Base-by-base conservation (phyloP, 257 asterid genomes). In the Gentiana macrophylla region DNA sequence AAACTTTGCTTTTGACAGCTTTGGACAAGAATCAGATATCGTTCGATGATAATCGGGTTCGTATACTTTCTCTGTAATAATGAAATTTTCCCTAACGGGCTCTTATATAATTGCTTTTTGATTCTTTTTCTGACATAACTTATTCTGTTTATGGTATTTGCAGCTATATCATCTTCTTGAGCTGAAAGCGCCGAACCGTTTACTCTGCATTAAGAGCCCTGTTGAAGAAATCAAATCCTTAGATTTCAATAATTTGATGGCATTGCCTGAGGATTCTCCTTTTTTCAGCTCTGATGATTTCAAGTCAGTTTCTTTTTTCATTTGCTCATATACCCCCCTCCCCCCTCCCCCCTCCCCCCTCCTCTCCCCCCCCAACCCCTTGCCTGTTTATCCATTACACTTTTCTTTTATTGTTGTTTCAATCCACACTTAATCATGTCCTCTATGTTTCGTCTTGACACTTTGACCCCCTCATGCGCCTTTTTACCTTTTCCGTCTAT, bases 91-190 rank as follows among this genome's bases (percentile, higher is more conserved):
- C 12, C n/a, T 1, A 8, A 6, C 34, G 35, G 32, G 41, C 3
- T 9, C 35, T 37, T 12, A 50, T 50, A 1, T n/a, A 7, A 33
- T 2, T 13, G 15, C 15, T 8, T 53, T 52, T 0, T 10, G 11
- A 9, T n/a, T n/a, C 32, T 24, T 34, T 56, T 46, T 13, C 32
- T 58, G 50, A 33, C 10, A 51, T 41, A 13, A 11, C 32, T 32
- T n/a, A 15, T 2, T 63, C n/a, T 67, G 12, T 37, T 57, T 59
- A 24, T 65, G 68, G 8, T 54, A 46, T 2, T 9, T 44, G 69
- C 95, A 92, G 98, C 71, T 92, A 50, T 70, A 70, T 62, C 91
- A 70, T 75, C 86, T 92, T 44, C 73, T 83, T 92, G 97, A 92
- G 60, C 64, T 92, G 43, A 92, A 81, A 74, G 60, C 81, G 49